These are phyloP conservation scores for Xylaria arbuscula DNA, from an alignment of 2,329 filamentous ascomycete species.

Conservation along the genomic window DNA sequence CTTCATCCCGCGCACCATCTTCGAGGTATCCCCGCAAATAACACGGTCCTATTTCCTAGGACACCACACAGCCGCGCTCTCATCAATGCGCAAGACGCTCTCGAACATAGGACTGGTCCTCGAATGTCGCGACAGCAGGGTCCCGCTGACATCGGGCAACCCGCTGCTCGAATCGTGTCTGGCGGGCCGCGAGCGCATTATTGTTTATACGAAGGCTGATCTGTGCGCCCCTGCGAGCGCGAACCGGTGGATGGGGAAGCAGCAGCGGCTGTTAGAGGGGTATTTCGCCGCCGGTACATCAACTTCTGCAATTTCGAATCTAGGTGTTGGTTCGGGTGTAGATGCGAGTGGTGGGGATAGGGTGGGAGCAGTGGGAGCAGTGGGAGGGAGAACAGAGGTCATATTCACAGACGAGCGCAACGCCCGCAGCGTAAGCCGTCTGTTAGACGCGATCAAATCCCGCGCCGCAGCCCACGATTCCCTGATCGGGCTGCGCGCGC, in stretches of 20 bases:
- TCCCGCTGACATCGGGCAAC: slow-evolving; percentile 90
- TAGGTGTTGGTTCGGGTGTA: too few relatives aligned
- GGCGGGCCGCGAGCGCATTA: slow-evolving; percentile 76
- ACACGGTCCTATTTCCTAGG: slow-evolving; percentile 93
- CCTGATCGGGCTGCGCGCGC: slow-evolving; percentile 83
- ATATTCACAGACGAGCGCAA: slow-evolving; percentile 60
- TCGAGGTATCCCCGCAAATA: slow-evolving; percentile 78
- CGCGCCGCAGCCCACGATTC: slow-evolving; percentile 64
- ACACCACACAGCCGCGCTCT: slow-evolving; percentile 85
- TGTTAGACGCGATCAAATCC: slow-evolving; percentile 62
- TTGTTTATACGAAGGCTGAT: slow-evolving; percentile 93
- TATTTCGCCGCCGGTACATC: slow-evolving; percentile 9
- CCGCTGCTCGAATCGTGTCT: slow-evolving; percentile 86
- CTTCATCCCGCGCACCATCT: slow-evolving; percentile 80
- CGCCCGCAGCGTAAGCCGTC: slow-evolving; percentile 49
- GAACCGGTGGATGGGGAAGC: slow-evolving; percentile 42
- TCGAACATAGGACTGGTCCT: slow-evolving; percentile 86
- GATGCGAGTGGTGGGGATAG: too few relatives aligned
- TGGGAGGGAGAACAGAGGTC: slow-evolving; percentile 38
- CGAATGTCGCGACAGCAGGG: slow-evolving; percentile 93
- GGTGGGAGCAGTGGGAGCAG: too few relatives aligned
- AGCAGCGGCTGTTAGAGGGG: slow-evolving; percentile 35
- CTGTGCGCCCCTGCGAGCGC: slow-evolving; percentile 61
- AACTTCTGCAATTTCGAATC: too few relatives aligned
- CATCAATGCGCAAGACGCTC: slow-evolving; percentile 84